A percentile compares a stretch with the other conserved stretches of the same genome.
These are phyloP conservation scores for Pestalotiopsis sp. DNA, from an alignment of 2,329 filamentous ascomycete genomes.

Conservation along the genomic window DNA sequence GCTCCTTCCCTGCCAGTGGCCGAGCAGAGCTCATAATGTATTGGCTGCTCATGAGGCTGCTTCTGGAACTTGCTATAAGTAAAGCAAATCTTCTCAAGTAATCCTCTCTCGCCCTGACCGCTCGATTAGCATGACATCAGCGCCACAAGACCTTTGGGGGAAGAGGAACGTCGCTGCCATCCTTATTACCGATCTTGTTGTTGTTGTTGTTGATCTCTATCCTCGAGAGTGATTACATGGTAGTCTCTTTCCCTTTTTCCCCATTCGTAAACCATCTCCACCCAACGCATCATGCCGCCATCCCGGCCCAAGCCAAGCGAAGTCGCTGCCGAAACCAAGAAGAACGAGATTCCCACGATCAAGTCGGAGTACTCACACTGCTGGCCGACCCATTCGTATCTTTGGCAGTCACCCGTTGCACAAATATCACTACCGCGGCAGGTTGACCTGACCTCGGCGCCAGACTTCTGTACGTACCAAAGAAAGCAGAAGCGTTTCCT, in stretches of 20 bases:
- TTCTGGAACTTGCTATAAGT: slow-evolving; percentile 10
- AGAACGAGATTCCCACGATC: slow-evolving; percentile 68
- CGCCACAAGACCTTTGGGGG: not conserved
- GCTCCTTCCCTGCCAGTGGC: not conserved
- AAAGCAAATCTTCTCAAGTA: not conserved
- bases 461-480: slow-evolving; percentile 43
- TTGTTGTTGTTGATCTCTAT: not conserved
- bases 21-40: not conserved
- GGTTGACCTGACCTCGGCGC: slow-evolving; percentile 33
- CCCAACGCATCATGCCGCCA: slow-evolving; percentile 51
- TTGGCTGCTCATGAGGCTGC: not conserved
- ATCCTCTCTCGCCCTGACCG: not conserved
- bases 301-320: slow-evolving; percentile 67
- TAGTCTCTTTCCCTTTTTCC: not conserved
- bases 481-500: not conserved
- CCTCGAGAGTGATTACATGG: not conserved
- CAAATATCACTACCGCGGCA: slow-evolving; percentile 39
- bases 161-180: not conserved
- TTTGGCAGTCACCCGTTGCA: slow-evolving; percentile 54
- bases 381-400: slow-evolving; percentile 62
- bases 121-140: not conserved
- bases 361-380: slow-evolving; percentile 54
- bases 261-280: not conserved
- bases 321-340: slow-evolving; percentile 74
- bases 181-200: not conserved